Evolutionary conservation across 768 basidiomycete species (phyloP).

Genomic region (Amanita exitialis): DNA sequence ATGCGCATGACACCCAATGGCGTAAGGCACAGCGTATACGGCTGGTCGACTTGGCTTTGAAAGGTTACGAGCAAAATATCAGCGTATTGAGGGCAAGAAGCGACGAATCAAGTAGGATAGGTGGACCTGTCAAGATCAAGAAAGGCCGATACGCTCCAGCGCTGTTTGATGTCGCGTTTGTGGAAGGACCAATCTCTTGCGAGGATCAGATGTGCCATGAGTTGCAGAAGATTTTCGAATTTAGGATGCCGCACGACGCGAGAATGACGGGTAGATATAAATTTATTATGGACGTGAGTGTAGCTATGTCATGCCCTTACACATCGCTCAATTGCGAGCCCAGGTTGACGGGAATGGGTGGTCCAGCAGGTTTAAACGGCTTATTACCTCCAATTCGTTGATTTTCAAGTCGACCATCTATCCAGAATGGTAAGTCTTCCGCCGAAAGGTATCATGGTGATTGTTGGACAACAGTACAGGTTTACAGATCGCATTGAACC

Average conservation of each 20-base stretch:
- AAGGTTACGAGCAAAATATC: constrained; percentile 6
- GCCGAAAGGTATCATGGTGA: not conserved
- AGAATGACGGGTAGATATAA: constrained; percentile 42
- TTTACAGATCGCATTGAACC: constrained; percentile 43
- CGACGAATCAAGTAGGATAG: constrained; percentile 20
- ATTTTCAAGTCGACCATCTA: constrained; percentile 57
- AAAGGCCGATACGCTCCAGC: constrained; percentile 29
- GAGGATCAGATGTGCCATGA: constrained; percentile 28
- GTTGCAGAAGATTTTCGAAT: constrained; percentile 37
- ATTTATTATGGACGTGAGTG: constrained; percentile 48
- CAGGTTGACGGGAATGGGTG: constrained; percentile 53
- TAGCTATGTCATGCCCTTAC: constrained; percentile 5
- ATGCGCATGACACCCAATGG: constrained; percentile 31
- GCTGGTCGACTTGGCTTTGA: constrained; percentile 25
- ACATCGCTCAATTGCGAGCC: not conserved
- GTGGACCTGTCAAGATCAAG: constrained; percentile 17
- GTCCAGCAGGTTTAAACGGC: constrained; percentile 53
- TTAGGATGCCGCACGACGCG: constrained; percentile 26
- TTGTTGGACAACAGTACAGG: constrained; percentile 19
- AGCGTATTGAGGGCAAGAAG: constrained; percentile 15
- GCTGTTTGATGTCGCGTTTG: constrained; percentile 47
- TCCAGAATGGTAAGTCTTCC: constrained; percentile 46
- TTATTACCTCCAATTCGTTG: constrained; percentile 48
- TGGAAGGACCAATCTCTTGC: constrained; percentile 31
- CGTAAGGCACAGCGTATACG: constrained; percentile 31